These are phyloP conservation scores for Circinella minor DNA, from an alignment of 371 early-diverging fungal species.

Conservation along the genomic window DNA sequence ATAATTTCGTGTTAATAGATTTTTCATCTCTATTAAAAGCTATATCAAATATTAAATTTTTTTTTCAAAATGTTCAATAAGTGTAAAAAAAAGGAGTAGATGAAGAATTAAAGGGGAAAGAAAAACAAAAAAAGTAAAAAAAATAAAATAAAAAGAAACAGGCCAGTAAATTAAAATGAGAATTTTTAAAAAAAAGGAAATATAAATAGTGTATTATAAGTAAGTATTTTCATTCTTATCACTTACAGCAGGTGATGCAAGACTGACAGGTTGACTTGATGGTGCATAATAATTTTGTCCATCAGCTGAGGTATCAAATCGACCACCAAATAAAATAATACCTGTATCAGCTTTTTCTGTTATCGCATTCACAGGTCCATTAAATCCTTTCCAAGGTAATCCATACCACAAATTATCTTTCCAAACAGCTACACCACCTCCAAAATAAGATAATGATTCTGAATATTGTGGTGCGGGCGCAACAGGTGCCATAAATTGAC, in stretches of 20 bases:
- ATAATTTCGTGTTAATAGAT: too few relatives aligned
- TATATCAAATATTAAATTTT: too few relatives aligned
- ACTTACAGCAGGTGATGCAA: conserved; percentile 37
- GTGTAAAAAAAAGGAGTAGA: conserved; percentile 5
- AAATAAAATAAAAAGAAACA: conserved; percentile 4
- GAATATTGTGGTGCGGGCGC: conserved; percentile 31
- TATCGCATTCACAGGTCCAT: conserved; percentile 54
- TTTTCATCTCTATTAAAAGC: too few relatives aligned
- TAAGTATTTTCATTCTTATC: neutral
- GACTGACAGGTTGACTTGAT: conserved; percentile 45
- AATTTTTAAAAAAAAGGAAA: neutral
- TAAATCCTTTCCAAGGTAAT: conserved; percentile 67
- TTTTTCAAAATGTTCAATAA: neutral
- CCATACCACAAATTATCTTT: conserved; percentile 45
- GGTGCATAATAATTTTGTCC: conserved; percentile 43
- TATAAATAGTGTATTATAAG: neutral
- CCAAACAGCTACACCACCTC: conserved; percentile 65
- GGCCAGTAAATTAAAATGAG: neutral
- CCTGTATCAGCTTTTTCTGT: conserved; percentile 23
- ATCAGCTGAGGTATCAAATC: conserved; percentile 49
- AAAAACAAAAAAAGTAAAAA: conserved; percentile 4
- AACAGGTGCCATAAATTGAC: conserved; percentile 41
- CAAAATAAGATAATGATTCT: conserved; percentile 49
- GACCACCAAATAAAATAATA: conserved; percentile 44
- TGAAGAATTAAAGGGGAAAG: neutral